These are phyloP conservation scores for Rhodotorula taiwanensis DNA, from an alignment of 768 basidiomycete species.

Conservation along the genomic window DNA sequence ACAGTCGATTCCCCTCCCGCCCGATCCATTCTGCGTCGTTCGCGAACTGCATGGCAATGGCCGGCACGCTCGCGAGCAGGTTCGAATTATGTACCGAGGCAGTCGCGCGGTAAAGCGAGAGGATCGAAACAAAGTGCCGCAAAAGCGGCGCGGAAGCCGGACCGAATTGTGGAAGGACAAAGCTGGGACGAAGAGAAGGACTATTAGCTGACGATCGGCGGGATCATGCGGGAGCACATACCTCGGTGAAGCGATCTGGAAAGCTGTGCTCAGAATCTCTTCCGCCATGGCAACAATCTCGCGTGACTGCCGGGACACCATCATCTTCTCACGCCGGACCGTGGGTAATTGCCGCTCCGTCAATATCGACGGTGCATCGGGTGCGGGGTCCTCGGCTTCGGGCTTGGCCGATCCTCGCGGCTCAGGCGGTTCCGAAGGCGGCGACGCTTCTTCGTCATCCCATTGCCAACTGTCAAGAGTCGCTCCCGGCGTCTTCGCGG, in stretches of 20 bases:
- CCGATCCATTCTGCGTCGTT: constrained; percentile 47
- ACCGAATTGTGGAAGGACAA: constrained; percentile 29
- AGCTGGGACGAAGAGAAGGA: neutral
- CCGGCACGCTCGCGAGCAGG: constrained; percentile 43
- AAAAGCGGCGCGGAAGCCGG: constrained; percentile 27
- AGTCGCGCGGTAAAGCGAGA: constrained; percentile 47
- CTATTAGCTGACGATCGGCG: constrained; percentile 23
- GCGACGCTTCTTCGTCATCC: too few species aligned
- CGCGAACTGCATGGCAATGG: constrained; percentile 47
- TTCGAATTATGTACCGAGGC: constrained; percentile 44
- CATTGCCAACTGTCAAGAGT: too few species aligned
- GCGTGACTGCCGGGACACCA: constrained; percentile 30
- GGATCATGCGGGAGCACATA: constrained; percentile 7
- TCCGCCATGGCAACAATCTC: constrained; percentile 27
- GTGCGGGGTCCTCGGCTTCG: too few species aligned
- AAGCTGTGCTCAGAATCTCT: constrained; percentile 33
- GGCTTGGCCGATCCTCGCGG: too few species aligned
- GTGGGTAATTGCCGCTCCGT: neutral
- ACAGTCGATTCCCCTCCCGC: constrained; percentile 23
- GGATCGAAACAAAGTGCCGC: constrained; percentile 40
- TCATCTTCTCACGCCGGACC: constrained; percentile 16
- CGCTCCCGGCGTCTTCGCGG: too few species aligned
- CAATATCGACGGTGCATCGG: too few species aligned
- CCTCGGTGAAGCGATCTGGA: constrained; percentile 25
- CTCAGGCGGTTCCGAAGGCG: too few species aligned